Evolutionary conservation across 2,329 filamentous ascomycete genomes (phyloP).

Genomic region (Colletotrichum camelliae): DNA sequence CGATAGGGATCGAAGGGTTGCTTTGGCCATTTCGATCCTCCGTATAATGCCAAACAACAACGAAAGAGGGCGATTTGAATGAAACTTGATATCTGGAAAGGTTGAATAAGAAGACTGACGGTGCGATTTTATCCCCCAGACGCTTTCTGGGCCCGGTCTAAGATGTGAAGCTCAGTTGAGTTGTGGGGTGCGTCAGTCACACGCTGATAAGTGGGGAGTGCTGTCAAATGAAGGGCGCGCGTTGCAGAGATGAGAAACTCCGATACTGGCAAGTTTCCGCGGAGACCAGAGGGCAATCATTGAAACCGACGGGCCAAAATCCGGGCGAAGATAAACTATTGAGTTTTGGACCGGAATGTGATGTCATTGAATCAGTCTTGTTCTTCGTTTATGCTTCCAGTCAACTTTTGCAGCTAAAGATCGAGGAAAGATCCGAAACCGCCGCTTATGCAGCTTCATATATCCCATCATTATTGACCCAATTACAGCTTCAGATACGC

Average conservation of each 20-base stretch:
- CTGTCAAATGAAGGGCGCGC: neutral
- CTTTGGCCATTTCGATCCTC: neutral
- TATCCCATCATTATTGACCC: neutral
- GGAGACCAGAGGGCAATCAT: neutral
- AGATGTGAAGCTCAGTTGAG: neutral
- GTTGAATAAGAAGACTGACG: neutral
- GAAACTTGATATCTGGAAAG: neutral
- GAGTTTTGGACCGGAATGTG: neutral
- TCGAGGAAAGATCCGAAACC: neutral
- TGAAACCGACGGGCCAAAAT: neutral
- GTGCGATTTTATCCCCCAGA: neutral
- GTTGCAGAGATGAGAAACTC: neutral
- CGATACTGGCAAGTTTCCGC: neutral
- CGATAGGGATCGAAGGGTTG: neutral
- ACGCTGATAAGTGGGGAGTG: neutral
- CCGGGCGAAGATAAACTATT: neutral
- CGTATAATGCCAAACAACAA: neutral
- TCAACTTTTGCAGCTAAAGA: neutral
- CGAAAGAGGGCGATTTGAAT: neutral
- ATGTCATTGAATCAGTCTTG: neutral
- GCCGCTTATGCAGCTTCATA: neutral
- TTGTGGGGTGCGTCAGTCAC: neutral
- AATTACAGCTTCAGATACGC: neutral
- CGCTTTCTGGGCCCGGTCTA: neutral
- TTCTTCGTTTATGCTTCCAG: neutral